phyloP scores from a whole-genome alignment of 1,284 basidiomycete genomes.

The Tremellales sp. region DNA sequence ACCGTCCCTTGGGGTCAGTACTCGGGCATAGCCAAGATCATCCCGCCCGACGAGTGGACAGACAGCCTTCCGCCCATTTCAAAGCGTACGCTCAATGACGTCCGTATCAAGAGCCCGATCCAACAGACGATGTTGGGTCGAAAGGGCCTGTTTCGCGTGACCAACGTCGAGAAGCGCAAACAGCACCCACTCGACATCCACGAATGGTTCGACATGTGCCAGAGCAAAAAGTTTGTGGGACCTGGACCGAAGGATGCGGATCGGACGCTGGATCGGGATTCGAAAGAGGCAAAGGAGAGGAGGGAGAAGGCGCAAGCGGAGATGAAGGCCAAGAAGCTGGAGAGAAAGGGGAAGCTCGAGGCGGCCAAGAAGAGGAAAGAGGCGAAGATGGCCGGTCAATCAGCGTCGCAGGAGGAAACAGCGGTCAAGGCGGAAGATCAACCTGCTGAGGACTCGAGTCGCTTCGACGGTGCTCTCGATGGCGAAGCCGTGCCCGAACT shows the following conservation, averaged over 20 bases:
- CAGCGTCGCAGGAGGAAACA: conserved; percentile 46
- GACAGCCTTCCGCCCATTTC: conserved; percentile 65
- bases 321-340: conserved; percentile 19
- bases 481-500: conserved; percentile 2
- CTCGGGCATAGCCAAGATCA: conserved; percentile 89
- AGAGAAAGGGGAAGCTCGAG: conserved; percentile 37
- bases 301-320: conserved; percentile 16
- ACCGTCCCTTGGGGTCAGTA: conserved; percentile 81
- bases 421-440: conserved; percentile 9
- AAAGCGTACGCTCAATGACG: conserved; percentile 59
- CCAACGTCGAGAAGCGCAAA: conserved; percentile 84
- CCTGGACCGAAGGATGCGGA: conserved; percentile 39
- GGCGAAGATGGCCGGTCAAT: conserved; percentile 52
- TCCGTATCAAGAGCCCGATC: conserved; percentile 77
- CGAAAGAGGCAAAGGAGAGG: conserved; percentile 32
- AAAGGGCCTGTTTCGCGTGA: conserved; percentile 79
- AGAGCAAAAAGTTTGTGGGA: conserved; percentile 29
- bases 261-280: conserved; percentile 29
- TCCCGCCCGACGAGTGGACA: conserved; percentile 87
- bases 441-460: conserved; percentile 1
- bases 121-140: conserved; percentile 86
- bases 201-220: conserved; percentile 81
- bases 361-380: conserved; percentile 44
- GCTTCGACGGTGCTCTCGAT: conserved; percentile 5
- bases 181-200: conserved; percentile 64